These are phyloP conservation scores for Kwoniella sp. DNA, from an alignment of 768 basidiomycete genomes.

Conservation along the genomic window DNA sequence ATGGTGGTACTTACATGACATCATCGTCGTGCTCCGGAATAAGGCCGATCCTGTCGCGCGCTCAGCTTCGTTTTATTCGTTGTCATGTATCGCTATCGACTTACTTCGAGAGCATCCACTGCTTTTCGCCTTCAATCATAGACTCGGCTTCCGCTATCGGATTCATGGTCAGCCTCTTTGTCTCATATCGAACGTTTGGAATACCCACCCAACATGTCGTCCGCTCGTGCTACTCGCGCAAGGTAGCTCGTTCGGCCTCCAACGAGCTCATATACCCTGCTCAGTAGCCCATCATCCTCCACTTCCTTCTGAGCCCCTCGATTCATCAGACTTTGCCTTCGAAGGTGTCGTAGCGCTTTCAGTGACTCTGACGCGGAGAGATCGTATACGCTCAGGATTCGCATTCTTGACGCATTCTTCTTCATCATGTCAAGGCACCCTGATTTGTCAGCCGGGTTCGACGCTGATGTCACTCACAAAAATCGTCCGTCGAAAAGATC, in stretches of 20 bases:
- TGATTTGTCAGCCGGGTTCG: background rate
- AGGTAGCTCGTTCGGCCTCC: conserved; percentile 82
- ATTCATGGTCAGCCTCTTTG: background rate
- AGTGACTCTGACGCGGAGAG: conserved; percentile 66
- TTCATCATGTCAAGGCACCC: conserved; percentile 56
- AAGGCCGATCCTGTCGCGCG: conserved; percentile 63
- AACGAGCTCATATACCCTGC: conserved; percentile 65
- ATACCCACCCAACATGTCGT: conserved; percentile 63
- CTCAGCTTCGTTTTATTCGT: background rate
- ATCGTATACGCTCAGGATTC: conserved; percentile 75
- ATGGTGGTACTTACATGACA: conserved; percentile 47
- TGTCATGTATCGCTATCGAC: conserved; percentile 4
- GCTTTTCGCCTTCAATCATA: conserved; percentile 72
- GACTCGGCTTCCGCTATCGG: conserved; percentile 62
- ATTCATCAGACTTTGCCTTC: conserved; percentile 52
- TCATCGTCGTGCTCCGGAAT: conserved; percentile 72
- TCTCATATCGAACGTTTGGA: background rate
- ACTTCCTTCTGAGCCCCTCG: conserved; percentile 19
- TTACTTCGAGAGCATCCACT: conserved; percentile 71
- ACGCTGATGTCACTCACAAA: conserved; percentile 59
- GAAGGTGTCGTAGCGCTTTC: conserved; percentile 64
- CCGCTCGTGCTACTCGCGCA: conserved; percentile 66
- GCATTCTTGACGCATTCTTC: conserved; percentile 72
- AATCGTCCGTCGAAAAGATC: conserved; percentile 79
- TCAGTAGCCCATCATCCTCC: conserved; percentile 57